A percentile compares a stretch with the other conserved stretches of the same genome.
Conservation (phyloP, 164 flowering plant genomes). For the Chimonanthus praecox region DNA sequence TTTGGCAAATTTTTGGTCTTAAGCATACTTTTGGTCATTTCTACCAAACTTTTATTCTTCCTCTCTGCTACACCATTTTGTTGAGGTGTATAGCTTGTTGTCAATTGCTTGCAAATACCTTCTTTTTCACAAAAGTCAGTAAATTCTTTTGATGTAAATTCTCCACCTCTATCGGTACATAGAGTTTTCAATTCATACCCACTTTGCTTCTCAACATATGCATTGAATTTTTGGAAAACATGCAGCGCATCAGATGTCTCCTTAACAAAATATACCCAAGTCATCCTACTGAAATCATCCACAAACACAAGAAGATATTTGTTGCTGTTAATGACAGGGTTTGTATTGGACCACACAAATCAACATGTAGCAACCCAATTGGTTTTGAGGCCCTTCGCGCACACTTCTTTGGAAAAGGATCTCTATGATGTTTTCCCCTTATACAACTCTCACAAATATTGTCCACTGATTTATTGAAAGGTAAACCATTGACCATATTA, state of each 20-base stretch:
- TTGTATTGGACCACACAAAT: slow-evolving; percentile 4
- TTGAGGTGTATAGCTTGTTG: neutral
- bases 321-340: neutral
- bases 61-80: neutral
- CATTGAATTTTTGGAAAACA: neutral
- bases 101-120: neutral
- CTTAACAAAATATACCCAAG: neutral
- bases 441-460: slow-evolving; percentile 3
- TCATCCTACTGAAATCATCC: slow-evolving; percentile 1
- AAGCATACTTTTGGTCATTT: neutral
- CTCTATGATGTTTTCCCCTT: neutral
- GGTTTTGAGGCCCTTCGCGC: slow-evolving; percentile 1
- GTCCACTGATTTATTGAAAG: neutral
- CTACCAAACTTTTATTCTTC: neutral
- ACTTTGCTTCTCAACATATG: slow-evolving; percentile 1
- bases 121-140: neutral
- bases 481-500: neutral
- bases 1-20: neutral
- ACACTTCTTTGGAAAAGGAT: neutral
- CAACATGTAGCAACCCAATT: neutral
- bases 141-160: slow-evolving; percentile 3
- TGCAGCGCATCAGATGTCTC: neutral
- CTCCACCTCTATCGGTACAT: neutral
- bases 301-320: neutral
- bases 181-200: neutral